Percentiles rank a stretch among this genome's conserved stretches.
Evolutionary conservation across 2,329 filamentous ascomycete species (phyloP).

Genomic region (Emergomyces africanus): DNA sequence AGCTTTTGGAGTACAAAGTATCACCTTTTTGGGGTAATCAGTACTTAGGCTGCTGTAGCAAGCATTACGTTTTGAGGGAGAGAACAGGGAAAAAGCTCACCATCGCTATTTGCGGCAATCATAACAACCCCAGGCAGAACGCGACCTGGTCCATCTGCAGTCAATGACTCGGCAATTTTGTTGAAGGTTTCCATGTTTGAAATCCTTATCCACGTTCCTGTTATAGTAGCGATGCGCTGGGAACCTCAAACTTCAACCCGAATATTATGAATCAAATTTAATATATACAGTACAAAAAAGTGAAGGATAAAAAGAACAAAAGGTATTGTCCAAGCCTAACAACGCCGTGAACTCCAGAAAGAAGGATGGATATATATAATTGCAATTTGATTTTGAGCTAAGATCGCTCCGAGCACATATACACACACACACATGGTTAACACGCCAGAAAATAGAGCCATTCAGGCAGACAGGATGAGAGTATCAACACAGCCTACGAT

Average conservation of each 20-base stretch:
- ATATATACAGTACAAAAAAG: not conserved
- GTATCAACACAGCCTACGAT: too few species aligned
- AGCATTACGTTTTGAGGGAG: not conserved
- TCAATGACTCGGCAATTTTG: not conserved
- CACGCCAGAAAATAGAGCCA: too few species aligned
- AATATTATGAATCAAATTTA: too few species aligned
- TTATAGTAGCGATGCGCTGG: not conserved
- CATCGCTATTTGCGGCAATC: slow-evolving; percentile 1
- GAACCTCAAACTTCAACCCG: not conserved
- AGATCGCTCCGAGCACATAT: too few species aligned
- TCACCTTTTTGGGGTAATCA: not conserved
- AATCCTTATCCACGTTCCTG: not conserved
- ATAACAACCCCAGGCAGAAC: not conserved
- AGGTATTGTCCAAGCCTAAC: too few species aligned
- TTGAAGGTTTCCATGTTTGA: slow-evolving; percentile 13
- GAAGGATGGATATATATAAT: not conserved
- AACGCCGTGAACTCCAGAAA: not conserved
- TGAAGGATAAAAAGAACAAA: not conserved
- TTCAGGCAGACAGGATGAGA: too few species aligned
- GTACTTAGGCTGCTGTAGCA: not conserved
- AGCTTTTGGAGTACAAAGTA: not conserved
- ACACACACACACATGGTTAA: too few species aligned
- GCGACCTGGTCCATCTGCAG: not conserved
- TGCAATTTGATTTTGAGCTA: not conserved
- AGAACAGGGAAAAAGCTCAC: not conserved